These are phyloP conservation scores for Peronospora farinosa DNA, from an alignment of 352 stramenopile genomes.

Conservation along the genomic window DNA sequence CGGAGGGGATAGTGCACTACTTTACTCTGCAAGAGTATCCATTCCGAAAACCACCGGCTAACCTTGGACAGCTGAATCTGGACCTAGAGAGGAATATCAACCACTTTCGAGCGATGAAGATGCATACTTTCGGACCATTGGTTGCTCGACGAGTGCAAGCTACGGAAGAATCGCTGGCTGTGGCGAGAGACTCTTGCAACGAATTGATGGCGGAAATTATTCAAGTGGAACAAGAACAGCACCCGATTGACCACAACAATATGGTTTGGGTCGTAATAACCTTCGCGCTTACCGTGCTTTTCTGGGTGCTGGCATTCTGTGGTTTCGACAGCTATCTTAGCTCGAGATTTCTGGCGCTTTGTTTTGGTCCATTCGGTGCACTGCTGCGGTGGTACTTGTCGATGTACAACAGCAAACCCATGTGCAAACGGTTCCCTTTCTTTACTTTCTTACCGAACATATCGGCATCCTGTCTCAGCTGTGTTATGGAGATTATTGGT, in stretches of 20 bases:
- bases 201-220: constrained; percentile 40
- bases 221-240: constrained; percentile 45
- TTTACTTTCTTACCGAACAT: constrained; percentile 66
- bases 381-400: constrained; percentile 54
- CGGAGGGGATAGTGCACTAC: constrained; percentile 39
- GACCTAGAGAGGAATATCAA: constrained; percentile 46
- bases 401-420: constrained; percentile 39
- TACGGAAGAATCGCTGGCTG: constrained; percentile 38
- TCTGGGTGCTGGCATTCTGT: constrained; percentile 44
- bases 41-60: constrained; percentile 41
- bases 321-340: constrained; percentile 44
- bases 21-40: constrained; percentile 37
- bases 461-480: constrained; percentile 43
- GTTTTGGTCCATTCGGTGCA: constrained; percentile 51
- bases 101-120: constrained; percentile 39
- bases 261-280: constrained; percentile 22
- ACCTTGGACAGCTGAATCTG: constrained; percentile 45
- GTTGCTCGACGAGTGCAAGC: constrained; percentile 35
- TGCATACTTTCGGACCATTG: constrained; percentile 39
- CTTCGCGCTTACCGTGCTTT: constrained; percentile 25
- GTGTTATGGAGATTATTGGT: constrained; percentile 35
- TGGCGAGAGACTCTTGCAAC: constrained; percentile 36
- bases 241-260: constrained; percentile 30
- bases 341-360: constrained; percentile 46
- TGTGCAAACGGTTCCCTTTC: constrained; percentile 51